A percentile compares a stretch with the other conserved stretches of the same genome.
These are phyloP conservation scores for Microascus cirrosus DNA, from an alignment of 2,329 filamentous ascomycete species.

Conservation along the genomic window DNA sequence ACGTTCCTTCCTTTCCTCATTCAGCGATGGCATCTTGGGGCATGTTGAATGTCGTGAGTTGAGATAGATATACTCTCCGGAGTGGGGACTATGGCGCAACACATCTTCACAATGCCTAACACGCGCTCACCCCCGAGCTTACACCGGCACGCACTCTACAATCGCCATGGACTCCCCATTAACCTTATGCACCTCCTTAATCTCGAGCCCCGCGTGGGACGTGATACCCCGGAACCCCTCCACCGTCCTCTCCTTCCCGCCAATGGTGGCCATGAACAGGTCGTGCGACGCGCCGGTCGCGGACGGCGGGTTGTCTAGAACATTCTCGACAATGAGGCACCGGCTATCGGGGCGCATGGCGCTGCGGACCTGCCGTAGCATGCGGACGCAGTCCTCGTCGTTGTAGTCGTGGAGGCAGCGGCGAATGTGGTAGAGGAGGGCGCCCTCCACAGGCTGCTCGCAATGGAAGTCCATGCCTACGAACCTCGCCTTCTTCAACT, in stretches of 20 bases:
- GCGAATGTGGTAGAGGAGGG: conserved; percentile 22
- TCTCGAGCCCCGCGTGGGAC: conserved; percentile 13
- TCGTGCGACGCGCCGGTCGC: conserved; percentile 14
- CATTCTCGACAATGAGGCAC: conserved; percentile 19
- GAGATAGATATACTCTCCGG: too few species aligned
- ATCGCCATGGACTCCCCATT: not conserved
- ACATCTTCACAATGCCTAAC: too few species aligned
- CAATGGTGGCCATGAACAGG: conserved; percentile 18
- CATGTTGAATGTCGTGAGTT: too few species aligned
- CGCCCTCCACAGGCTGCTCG: conserved; percentile 20
- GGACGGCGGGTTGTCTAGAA: conserved; percentile 16
- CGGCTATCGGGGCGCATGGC: conserved; percentile 19
- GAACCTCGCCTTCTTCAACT: conserved; percentile 9
- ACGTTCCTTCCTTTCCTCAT: too few species aligned
- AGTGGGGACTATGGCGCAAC: too few species aligned
- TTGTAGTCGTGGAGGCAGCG: conserved; percentile 25
- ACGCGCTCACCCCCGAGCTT: too few species aligned
- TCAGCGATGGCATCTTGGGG: too few species aligned
- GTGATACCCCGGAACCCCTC: conserved; percentile 13
- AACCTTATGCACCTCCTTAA: conserved; percentile 4
- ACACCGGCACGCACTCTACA: not conserved
- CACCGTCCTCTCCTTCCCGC: conserved; percentile 20
- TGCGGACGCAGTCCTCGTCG: conserved; percentile 17
- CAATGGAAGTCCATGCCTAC: conserved; percentile 18
- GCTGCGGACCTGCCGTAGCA: conserved; percentile 15